phyloP scores from a whole-genome alignment of 495 filamentous ascomycete species.

The Cairneyella variabilis region DNA sequence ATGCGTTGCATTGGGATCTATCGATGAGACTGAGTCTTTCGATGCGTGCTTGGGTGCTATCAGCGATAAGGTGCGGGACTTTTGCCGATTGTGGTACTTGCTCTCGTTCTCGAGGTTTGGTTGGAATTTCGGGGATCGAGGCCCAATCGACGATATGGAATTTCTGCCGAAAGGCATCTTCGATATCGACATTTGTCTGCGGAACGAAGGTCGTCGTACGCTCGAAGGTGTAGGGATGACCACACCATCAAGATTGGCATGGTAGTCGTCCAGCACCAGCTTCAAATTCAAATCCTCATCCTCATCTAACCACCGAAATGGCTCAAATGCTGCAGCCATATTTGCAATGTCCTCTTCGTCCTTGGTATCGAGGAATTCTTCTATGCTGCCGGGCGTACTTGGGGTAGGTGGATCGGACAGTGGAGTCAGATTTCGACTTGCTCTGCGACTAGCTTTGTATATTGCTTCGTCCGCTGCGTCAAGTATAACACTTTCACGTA shows the following conservation, averaged over 20 bases:
- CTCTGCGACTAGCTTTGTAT: constrained; percentile 44
- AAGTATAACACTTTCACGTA: constrained; percentile 54
- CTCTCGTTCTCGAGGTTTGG: not conserved
- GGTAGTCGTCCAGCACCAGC: constrained; percentile 53
- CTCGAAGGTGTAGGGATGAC: constrained; percentile 35
- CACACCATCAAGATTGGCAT: constrained; percentile 39
- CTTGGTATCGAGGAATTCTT: constrained; percentile 17
- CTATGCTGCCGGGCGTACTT: constrained; percentile 9
- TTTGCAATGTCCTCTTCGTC: constrained; percentile 15
- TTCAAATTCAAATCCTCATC: constrained; percentile 71
- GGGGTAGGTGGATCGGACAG: constrained; percentile 24
- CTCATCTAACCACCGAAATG: constrained; percentile 77
- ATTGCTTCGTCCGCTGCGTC: constrained; percentile 70
- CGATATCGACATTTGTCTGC: constrained; percentile 47
- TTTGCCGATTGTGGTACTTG: constrained; percentile 41
- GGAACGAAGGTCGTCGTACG: constrained; percentile 43
- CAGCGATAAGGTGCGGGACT: constrained; percentile 45
- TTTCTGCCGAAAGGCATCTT: constrained; percentile 51
- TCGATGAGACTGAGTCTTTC: constrained; percentile 40
- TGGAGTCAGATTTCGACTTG: constrained; percentile 32
- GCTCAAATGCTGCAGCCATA: constrained; percentile 50
- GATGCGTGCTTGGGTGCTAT: constrained; percentile 40
- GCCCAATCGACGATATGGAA: constrained; percentile 18
- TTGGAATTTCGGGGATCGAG: constrained; percentile 16
- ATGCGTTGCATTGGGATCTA: constrained; percentile 73